Conservation (phyloP, 176 grass and related monocot species). For the Tuctoria greenei region DNA sequence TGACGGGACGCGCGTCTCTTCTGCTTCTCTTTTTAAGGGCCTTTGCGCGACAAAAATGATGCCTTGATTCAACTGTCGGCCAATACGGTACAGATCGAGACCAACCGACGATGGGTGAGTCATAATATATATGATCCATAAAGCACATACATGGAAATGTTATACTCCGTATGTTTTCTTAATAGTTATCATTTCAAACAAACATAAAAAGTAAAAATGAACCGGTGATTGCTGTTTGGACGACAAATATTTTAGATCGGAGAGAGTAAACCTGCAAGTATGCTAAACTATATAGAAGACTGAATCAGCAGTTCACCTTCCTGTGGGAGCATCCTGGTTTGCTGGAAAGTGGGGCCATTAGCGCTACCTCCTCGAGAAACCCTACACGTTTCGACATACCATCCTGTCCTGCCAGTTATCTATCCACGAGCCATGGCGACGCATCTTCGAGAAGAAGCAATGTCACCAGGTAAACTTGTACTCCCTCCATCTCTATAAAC, state of each 20-base stretch:
- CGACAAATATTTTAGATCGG: too few species aligned
- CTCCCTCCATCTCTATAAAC: too few species aligned
- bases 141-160: background rate
- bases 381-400: background rate
- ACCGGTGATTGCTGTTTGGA: too few species aligned
- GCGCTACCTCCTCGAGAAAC: background rate
- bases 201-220: too few species aligned
- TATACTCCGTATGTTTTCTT: background rate
- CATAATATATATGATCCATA: background rate
- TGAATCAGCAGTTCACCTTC: background rate
- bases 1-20: background rate
- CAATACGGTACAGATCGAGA: constrained; percentile 20
- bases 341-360: constrained; percentile 23
- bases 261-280: background rate
- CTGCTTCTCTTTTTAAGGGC: background rate
- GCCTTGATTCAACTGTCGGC: constrained; percentile 31
- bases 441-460: constrained; percentile 32
- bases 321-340: constrained; percentile 36
- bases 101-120: background rate
- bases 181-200: too few species aligned
- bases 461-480: background rate
- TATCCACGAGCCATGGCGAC: constrained; percentile 28
- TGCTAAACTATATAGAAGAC: background rate
- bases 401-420: constrained; percentile 30
- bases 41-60: constrained; percentile 3